A percentile compares a stretch with the other conserved stretches of the same genome.
Evolutionary conservation across 805 yeast genomes (phyloP).

Genomic region (Suhomyces vadensis): DNA sequence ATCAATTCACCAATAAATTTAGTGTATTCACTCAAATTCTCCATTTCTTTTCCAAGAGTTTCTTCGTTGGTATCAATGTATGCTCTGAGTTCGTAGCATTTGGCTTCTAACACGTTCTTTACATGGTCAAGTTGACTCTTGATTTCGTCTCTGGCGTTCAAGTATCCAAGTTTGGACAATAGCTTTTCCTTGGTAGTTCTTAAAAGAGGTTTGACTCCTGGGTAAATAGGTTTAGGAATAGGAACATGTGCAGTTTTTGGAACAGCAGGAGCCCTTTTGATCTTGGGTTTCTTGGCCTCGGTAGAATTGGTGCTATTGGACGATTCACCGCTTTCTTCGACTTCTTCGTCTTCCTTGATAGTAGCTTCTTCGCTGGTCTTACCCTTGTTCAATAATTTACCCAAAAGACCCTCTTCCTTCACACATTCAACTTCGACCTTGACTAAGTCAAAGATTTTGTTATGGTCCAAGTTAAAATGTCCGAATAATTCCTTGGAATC

Average conservation of each 20-base stretch:
- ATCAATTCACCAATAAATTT: constrained; percentile 47
- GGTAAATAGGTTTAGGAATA: constrained; percentile 50
- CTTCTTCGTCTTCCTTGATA: constrained; percentile 23
- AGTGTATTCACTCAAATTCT: constrained; percentile 31
- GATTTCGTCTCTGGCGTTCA: constrained; percentile 57
- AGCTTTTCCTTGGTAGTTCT: constrained; percentile 46
- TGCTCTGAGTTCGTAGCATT: constrained; percentile 68
- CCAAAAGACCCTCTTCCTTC: constrained; percentile 23
- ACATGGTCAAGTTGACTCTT: constrained; percentile 55
- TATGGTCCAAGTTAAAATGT: constrained; percentile 46
- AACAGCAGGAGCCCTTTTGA: constrained; percentile 20
- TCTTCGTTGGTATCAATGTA: constrained; percentile 56
- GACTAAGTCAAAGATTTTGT: constrained; percentile 50
- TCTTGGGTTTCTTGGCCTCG: constrained; percentile 19
- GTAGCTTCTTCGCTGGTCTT: constrained; percentile 17
- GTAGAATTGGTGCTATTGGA: constrained; percentile 19
- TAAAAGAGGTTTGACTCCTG: constrained; percentile 34
- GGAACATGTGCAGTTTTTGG: constrained; percentile 28
- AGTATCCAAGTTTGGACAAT: constrained; percentile 47
- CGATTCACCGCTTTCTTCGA: constrained; percentile 15
- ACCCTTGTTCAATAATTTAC: constrained; percentile 25
- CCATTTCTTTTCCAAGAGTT: constrained; percentile 35
- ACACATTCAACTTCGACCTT: constrained; percentile 49
- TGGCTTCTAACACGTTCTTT: constrained; percentile 69
- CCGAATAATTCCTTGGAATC: constrained; percentile 34